Evolutionary conservation across 1,284 basidiomycete genomes (phyloP).

Genomic region (Schizopora paradoxa): DNA sequence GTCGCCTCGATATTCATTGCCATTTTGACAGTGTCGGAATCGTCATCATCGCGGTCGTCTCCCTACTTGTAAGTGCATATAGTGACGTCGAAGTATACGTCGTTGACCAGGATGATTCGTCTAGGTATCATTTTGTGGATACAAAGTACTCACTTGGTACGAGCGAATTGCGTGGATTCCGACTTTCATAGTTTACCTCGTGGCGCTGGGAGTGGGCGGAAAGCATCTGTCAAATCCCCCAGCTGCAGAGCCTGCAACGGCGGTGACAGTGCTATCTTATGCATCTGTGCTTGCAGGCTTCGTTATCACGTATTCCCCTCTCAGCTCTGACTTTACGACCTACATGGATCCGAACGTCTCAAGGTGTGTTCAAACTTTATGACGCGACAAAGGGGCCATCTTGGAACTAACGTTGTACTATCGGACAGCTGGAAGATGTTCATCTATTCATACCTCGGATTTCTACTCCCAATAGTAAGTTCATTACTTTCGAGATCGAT

Average conservation of each 20-base stretch:
- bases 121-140: constrained; percentile 77
- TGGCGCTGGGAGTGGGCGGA: constrained; percentile 69
- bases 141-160: constrained; percentile 72
- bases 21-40: constrained; percentile 70
- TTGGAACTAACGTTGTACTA: constrained; percentile 6
- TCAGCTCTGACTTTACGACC: constrained; percentile 70
- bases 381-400: constrained; percentile 2
- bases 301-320: constrained; percentile 58
- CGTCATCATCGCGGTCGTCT: constrained; percentile 75
- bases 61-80: constrained; percentile 56
- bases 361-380: constrained; percentile 35
- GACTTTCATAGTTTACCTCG: constrained; percentile 70
- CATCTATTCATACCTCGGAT: constrained; percentile 67
- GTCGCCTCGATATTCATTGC: constrained; percentile 5
- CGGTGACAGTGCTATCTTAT: constrained; percentile 51
- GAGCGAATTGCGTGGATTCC: constrained; percentile 77
- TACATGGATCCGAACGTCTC: constrained; percentile 57
- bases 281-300: constrained; percentile 72
- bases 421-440: constrained; percentile 60
- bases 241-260: constrained; percentile 45
- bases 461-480: constrained; percentile 63
- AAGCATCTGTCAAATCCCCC: constrained; percentile 50
- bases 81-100: neutral
- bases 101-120: constrained; percentile 3
- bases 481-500: neutral